Percentiles rank a stretch among this genome's conserved stretches.
Conservation (phyloP, 305 asterid species). For the Fraxinus velutina region DNA sequence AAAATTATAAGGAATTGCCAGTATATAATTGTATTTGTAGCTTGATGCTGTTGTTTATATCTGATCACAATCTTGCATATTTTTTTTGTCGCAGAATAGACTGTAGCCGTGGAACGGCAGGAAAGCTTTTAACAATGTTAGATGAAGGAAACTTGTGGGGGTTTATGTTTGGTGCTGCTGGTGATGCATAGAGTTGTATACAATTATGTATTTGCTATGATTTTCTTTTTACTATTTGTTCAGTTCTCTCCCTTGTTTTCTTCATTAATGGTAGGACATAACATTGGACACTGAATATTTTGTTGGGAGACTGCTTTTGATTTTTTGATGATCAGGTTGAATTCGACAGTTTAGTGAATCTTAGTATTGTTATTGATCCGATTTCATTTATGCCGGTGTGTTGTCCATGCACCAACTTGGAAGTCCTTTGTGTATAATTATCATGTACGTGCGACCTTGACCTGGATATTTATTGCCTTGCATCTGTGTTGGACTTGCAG, state of each 20-base stretch:
- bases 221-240: neutral
- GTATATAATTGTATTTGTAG: neutral
- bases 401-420: neutral
- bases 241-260: too few relatives aligned
- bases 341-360: neutral
- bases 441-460: neutral
- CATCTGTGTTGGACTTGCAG: neutral
- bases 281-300: conserved; percentile 21
- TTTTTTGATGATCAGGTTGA: conserved; percentile 11
- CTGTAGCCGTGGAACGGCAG: conserved; percentile 25
- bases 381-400: neutral
- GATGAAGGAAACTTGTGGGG: neutral
- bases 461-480: neutral
- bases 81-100: conserved; percentile 21
- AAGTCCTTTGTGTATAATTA: neutral
- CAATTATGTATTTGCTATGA: conserved; percentile 10
- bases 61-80: neutral
- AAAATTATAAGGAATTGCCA: neutral
- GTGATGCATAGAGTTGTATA: conserved; percentile 12
- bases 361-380: neutral
- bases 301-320: conserved; percentile 9
- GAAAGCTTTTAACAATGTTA: conserved; percentile 13
- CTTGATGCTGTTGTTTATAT: neutral
- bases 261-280: conserved; percentile 17
- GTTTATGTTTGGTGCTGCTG: conserved; percentile 21